Percentiles rank a stretch among this genome's conserved stretches.
These are phyloP conservation scores for Triticum dicoccoides DNA, from an alignment of 176 grass and related monocot genomes.

Conservation along the genomic window DNA sequence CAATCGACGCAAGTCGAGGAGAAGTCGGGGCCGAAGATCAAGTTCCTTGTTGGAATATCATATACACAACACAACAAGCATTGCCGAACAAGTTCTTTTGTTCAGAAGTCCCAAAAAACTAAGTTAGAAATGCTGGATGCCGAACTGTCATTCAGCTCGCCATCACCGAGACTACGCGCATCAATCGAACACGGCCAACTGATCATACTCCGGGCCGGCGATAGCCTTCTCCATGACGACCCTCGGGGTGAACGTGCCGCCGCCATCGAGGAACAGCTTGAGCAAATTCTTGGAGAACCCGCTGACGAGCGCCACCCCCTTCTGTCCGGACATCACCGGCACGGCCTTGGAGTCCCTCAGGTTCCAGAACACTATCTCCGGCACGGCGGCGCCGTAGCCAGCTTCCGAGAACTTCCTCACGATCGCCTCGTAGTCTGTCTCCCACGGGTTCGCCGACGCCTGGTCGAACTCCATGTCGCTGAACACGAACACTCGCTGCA, in stretches of 20 bases:
- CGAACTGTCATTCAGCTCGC: neutral
- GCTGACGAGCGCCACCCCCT: slow-evolving; percentile 59
- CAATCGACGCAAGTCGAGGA: too few species aligned
- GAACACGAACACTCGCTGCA: slow-evolving; percentile 55
- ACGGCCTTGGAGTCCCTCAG: slow-evolving; percentile 45
- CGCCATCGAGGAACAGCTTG: slow-evolving; percentile 51
- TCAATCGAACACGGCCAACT: slow-evolving; percentile 52
- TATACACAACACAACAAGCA: neutral
- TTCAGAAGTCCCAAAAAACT: neutral
- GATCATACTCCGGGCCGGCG: slow-evolving; percentile 41
- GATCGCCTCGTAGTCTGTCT: slow-evolving; percentile 72
- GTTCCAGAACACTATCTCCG: slow-evolving; percentile 80
- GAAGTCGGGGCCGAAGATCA: too few species aligned
- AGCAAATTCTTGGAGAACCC: slow-evolving; percentile 73
- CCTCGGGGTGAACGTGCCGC: slow-evolving; percentile 24
- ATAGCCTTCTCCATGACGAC: slow-evolving; percentile 58
- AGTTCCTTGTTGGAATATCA: neutral
- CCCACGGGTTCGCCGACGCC: slow-evolving; percentile 39
- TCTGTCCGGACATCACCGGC: slow-evolving; percentile 42
- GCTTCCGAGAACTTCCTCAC: slow-evolving; percentile 44
- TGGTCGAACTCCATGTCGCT: slow-evolving; percentile 73
- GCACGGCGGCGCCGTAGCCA: slow-evolving; percentile 44
- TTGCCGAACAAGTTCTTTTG: neutral
- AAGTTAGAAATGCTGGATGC: too few species aligned
- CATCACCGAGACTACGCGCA: neutral